Conservation (phyloP, 768 basidiomycete species). For the Strobilomyces echinocephalus region DNA sequence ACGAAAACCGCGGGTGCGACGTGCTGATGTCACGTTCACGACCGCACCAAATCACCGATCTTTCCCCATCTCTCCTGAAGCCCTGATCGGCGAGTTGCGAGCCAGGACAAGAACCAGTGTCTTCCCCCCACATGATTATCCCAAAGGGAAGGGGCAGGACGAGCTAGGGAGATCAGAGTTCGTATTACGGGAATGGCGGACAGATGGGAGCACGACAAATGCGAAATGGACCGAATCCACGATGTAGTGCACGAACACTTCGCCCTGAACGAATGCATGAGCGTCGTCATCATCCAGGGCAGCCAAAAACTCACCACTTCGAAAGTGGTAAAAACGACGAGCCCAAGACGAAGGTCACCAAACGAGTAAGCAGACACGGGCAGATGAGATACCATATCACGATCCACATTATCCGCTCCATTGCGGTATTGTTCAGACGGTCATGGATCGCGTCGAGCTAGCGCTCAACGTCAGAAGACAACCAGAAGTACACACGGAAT, state of each 20-base stretch:
- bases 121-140: no score
- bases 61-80: no score
- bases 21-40: no score
- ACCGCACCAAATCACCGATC: no score
- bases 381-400: constrained; percentile 51
- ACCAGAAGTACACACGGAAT: not conserved
- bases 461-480: not conserved
- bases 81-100: no score
- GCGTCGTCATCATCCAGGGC: not conserved
- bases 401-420: constrained; percentile 86
- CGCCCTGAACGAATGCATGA: constrained; percentile 46
- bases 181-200: no score
- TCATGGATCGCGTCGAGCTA: constrained; percentile 91
- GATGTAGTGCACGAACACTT: constrained; percentile 70
- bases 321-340: constrained; percentile 83
- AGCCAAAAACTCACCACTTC: constrained; percentile 54
- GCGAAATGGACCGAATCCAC: constrained; percentile 50
- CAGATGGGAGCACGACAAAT: no score
- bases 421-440: constrained; percentile 82
- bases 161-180: no score
- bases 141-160: no score
- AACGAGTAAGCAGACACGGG: constrained; percentile 42
- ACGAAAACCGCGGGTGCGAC: no score
- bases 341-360: constrained; percentile 46
- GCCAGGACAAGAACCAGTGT: no score